phyloP scores from a whole-genome alignment of 352 stramenopile species.

The Globisporangium okanoganense region DNA sequence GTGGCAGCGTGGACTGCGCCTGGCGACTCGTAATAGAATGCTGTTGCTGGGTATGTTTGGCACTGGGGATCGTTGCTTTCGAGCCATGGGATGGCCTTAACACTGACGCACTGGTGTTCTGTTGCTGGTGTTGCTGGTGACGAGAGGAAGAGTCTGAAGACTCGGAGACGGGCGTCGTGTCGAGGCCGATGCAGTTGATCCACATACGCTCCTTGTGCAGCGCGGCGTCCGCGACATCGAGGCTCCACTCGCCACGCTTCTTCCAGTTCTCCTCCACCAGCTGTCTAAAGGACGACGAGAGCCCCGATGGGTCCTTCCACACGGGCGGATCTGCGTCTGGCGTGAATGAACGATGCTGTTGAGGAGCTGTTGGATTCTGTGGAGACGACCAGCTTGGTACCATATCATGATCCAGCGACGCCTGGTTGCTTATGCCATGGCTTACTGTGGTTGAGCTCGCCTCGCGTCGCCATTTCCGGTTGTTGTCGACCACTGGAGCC shows the following conservation, averaged over 20 bases:
- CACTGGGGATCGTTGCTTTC: not conserved
- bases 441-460: not conserved
- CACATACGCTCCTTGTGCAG: constrained; percentile 40
- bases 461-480: constrained; percentile 8
- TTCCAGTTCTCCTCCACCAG: constrained; percentile 62
- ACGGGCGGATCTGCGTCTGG: not conserved
- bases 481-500: constrained; percentile 7
- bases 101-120: not conserved
- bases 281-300: constrained; percentile 42
- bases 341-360: not conserved
- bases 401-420: not conserved
- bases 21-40: not conserved
- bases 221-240: constrained; percentile 11
- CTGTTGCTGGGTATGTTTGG: not conserved
- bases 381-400: not conserved
- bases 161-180: constrained; percentile 14
- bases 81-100: not conserved
- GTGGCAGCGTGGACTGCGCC: constrained; percentile 1
- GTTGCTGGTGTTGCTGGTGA: not conserved
- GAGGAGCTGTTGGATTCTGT: not conserved
- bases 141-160: not conserved
- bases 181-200: constrained; percentile 39
- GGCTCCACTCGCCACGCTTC: constrained; percentile 19
- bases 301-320: constrained; percentile 41
- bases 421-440: not conserved